phyloP scores from a whole-genome alignment of 2,329 filamentous ascomycete species.

The Amauroascus verrucosus region DNA sequence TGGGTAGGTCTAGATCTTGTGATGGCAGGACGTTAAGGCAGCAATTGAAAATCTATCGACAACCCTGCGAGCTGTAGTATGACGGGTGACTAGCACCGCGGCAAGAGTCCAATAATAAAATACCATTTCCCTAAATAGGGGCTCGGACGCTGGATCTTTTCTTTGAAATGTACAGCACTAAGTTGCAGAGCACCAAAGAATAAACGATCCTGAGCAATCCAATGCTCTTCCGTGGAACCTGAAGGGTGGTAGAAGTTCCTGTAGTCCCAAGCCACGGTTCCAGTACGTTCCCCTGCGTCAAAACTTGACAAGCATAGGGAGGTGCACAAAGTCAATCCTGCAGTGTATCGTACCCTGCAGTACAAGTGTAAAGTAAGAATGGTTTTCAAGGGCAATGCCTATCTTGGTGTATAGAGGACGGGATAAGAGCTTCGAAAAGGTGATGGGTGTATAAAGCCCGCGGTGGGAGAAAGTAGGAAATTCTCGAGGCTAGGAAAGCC shows the following conservation, averaged over 20 bases:
- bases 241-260: neutral
- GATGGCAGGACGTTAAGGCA: neutral
- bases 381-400: neutral
- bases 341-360: neutral
- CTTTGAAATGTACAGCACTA: neutral
- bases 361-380: neutral
- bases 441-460: neutral
- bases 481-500: neutral
- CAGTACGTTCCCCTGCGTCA: neutral
- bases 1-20: neutral
- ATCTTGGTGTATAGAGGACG: neutral
- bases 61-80: neutral
- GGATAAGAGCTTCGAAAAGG: too few species aligned
- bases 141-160: neutral
- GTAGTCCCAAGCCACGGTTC: neutral
- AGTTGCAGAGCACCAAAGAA: neutral
- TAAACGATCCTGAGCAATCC: neutral
- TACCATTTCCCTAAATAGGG: neutral
- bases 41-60: neutral
- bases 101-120: neutral
- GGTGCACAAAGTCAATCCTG: neutral
- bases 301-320: neutral
- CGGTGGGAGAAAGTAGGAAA: neutral
- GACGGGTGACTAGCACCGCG: neutral
- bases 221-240: neutral